These are phyloP conservation scores for Kurtzmaniella quercitrusa DNA, from an alignment of 1,139 yeast genomes.

Conservation along the genomic window DNA sequence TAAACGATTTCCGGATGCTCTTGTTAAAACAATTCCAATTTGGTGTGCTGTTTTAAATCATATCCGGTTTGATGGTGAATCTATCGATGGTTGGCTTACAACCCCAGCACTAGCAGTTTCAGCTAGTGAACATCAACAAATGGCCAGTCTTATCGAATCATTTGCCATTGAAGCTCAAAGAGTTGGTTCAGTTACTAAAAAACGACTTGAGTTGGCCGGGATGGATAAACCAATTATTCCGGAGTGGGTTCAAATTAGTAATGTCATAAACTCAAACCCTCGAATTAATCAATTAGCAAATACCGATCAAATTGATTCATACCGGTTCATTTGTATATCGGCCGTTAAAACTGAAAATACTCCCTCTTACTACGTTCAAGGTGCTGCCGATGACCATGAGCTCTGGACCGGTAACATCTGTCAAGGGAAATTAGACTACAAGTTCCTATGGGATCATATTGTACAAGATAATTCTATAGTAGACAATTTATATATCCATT, in stretches of 20 bases:
- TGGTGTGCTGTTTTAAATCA: conserved; percentile 83
- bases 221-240: conserved; percentile 56
- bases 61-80: conserved; percentile 28
- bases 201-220: conserved; percentile 18
- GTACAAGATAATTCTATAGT: conserved; percentile 20
- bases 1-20: conserved; percentile 79
- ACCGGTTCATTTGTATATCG: conserved; percentile 53
- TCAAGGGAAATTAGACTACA: conserved; percentile 43
- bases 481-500: conserved; percentile 26
- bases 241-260: conserved; percentile 49
- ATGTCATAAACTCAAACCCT: too few relatives aligned
- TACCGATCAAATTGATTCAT: too few relatives aligned
- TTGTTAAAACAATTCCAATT: conserved; percentile 81
- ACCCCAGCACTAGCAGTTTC: conserved; percentile 57
- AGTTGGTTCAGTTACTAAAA: conserved; percentile 32
- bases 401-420: conserved; percentile 54
- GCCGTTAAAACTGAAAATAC: conserved; percentile 46
- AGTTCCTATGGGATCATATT: conserved; percentile 52
- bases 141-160: conserved; percentile 42
- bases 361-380: conserved; percentile 58
- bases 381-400: conserved; percentile 93
- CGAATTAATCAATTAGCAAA: too few relatives aligned
- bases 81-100: conserved; percentile 26
- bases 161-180: conserved; percentile 45
- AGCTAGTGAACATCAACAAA: conserved; percentile 52